phyloP scores from a whole-genome alignment of 129 eudicot species.

The Saposhnikovia divaricata region DNA sequence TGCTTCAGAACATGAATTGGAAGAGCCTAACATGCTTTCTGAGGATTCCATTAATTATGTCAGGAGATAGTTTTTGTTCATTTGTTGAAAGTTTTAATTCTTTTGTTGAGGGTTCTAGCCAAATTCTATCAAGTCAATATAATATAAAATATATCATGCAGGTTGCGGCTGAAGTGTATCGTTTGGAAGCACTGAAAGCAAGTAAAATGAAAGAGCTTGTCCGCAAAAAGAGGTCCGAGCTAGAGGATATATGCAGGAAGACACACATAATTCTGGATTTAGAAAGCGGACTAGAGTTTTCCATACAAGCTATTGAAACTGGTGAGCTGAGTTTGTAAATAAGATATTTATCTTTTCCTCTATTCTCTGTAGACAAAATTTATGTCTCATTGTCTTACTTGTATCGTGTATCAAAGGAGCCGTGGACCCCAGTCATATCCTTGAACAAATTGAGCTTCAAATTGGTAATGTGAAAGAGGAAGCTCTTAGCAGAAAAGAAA shows the following conservation, averaged over 20 bases:
- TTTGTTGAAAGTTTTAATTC: neutral
- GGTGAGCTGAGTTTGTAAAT: slow-evolving; percentile 27
- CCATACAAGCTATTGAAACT: slow-evolving; percentile 41
- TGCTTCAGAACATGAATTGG: slow-evolving; percentile 85
- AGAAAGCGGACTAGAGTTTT: slow-evolving; percentile 37
- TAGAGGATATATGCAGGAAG: slow-evolving; percentile 75
- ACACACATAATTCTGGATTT: slow-evolving; percentile 69
- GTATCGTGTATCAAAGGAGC: slow-evolving; percentile 38
- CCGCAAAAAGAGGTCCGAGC: slow-evolving; percentile 70
- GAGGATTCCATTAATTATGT: slow-evolving; percentile 57
- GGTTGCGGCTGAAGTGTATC: slow-evolving; percentile 85
- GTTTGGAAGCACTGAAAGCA: slow-evolving; percentile 73
- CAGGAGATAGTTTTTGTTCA: slow-evolving; percentile 15
- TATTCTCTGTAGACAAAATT: slow-evolving; percentile 13
- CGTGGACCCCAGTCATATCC: slow-evolving; percentile 68
- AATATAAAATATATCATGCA: slow-evolving; percentile 12
- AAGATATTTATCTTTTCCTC: slow-evolving; percentile 1
- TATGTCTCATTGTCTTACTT: neutral
- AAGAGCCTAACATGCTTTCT: slow-evolving; percentile 72
- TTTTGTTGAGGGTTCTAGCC: neutral
- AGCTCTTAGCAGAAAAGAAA: slow-evolving; percentile 87
- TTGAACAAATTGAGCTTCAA: slow-evolving; percentile 77
- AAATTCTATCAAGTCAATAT: neutral
- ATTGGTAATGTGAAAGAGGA: slow-evolving; percentile 76
- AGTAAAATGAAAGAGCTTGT: slow-evolving; percentile 94